Base-by-base conservation (phyloP, 768 basidiomycete genomes). In the Hypsizygus marmoreus region DNA sequence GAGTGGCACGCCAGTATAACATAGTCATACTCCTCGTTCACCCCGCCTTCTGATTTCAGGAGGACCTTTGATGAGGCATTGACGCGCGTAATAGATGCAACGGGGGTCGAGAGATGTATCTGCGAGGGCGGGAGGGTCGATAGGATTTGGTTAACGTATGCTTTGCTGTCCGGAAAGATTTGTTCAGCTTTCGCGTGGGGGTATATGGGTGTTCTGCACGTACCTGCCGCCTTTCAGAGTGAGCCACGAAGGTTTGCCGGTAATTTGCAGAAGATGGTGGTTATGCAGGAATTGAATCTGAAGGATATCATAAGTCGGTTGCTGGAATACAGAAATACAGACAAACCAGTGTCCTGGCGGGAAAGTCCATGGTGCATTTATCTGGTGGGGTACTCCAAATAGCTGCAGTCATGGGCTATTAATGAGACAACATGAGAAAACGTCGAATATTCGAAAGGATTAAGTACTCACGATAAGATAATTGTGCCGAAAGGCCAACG, bases 361-460 rank as follows among this genome's bases (percentile, higher is more conserved):
- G 87, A 56, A 91, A 87, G 51, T 86, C 83, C 39, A 82, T 63
- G 2, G 79, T 74, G 51, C 84, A 87, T 55, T 78, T 77, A 50
- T 82, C 81, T 7, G 88, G 82, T 0, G 86, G 82, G 0, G 85
- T 88, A 34, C 81, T 87, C 88, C 88, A 91, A 30, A 91, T 82
- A 2, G 85, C 83, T 1, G 86, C 86, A 6, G 84, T 87, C 85
- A 91, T 85, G 0, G 86, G 86, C 87, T 86, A n/a, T n/a, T n/a
- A n/a, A n/a, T n/a, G n/a, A n/a, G n/a, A n/a, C n/a, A n/a, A n/a
- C n/a, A n/a, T n/a, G 41, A 6, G 23, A 41, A 19, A 14, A 43
- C n/a, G 2, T 8, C 30, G 19, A 47, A 43, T 39, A 49, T 19
- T 17, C 31, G 7, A 4, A 24, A 31, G 37, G 13, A 22, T 4